Percentiles rank a stretch among this genome's conserved stretches.
Conservation (phyloP, 371 early-diverging fungal genomes). For the Mortierella sp. region DNA sequence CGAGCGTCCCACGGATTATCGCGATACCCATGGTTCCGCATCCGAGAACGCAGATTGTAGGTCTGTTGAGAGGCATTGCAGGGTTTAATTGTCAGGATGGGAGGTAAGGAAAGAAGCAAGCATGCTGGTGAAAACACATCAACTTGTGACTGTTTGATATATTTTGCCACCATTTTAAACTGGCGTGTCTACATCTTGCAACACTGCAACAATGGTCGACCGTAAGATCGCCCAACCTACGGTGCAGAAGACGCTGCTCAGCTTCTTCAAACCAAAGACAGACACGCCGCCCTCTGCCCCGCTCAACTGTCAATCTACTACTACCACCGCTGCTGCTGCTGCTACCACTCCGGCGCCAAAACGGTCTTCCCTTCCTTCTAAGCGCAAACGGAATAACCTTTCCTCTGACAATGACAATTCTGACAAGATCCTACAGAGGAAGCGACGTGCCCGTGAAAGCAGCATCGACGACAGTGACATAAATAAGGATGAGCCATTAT, state of each 20-base stretch:
- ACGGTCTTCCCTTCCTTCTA: background rate
- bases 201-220: constrained; percentile 8
- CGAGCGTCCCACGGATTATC: constrained; percentile 63
- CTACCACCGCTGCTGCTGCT: background rate
- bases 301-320: background rate
- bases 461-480: background rate
- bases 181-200: background rate
- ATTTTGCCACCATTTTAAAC: constrained; percentile 19
- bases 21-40: constrained; percentile 70
- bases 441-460: constrained; percentile 7
- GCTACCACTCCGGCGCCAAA: background rate
- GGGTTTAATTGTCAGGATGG: background rate
- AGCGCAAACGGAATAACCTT: background rate
- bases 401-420: background rate
- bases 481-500: constrained; percentile 23
- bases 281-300: background rate
- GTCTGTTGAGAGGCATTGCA: constrained; percentile 50
- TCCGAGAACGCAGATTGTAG: constrained; percentile 61
- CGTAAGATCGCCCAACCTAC: constrained; percentile 10
- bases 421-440: background rate
- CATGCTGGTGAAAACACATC: background rate
- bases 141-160: background rate
- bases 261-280: constrained; percentile 49
- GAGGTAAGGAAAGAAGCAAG: background rate
- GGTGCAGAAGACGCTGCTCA: constrained; percentile 39